phyloP scores from a whole-genome alignment of 495 filamentous ascomycete species.

The Usnea hakonensis region DNA sequence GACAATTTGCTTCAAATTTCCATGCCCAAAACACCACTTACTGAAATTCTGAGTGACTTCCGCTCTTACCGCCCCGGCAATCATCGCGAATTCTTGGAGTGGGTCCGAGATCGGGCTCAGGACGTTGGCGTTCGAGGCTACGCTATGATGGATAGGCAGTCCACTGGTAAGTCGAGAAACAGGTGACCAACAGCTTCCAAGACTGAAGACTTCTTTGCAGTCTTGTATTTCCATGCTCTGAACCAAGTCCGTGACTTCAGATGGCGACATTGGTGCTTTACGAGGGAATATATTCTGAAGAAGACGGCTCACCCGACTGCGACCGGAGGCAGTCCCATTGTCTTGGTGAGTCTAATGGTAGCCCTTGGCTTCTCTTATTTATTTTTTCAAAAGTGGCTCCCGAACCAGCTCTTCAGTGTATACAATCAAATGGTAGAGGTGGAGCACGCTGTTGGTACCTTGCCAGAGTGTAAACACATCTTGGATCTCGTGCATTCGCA shows the following conservation, averaged over 20 bases:
- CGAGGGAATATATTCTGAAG: constrained; percentile 88
- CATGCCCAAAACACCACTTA: constrained; percentile 80
- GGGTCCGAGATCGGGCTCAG: constrained; percentile 51
- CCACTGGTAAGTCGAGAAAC: constrained; percentile 24
- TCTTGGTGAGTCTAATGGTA: constrained; percentile 48
- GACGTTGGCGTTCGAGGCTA: constrained; percentile 53
- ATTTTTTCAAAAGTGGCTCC: constrained; percentile 56
- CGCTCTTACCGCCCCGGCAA: constrained; percentile 75
- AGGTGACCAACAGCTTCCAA: background rate
- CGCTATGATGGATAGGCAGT: constrained; percentile 46
- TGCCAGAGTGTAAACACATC: constrained; percentile 49
- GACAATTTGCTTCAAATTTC: constrained; percentile 72
- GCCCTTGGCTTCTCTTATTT: background rate
- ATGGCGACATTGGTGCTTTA: constrained; percentile 92
- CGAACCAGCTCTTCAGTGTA: constrained; percentile 73
- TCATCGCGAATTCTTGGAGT: constrained; percentile 73
- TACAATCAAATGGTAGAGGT: constrained; percentile 65
- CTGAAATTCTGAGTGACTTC: constrained; percentile 78
- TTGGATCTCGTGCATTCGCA: constrained; percentile 66
- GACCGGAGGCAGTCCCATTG: constrained; percentile 85
- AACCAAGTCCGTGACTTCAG: constrained; percentile 82
- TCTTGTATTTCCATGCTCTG: constrained; percentile 63
- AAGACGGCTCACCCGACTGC: constrained; percentile 75
- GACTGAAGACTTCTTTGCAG: constrained; percentile 26
- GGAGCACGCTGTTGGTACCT: constrained; percentile 35